phyloP scores from a whole-genome alignment of 257 asterid genomes.

The Lavandula angustifolia region DNA sequence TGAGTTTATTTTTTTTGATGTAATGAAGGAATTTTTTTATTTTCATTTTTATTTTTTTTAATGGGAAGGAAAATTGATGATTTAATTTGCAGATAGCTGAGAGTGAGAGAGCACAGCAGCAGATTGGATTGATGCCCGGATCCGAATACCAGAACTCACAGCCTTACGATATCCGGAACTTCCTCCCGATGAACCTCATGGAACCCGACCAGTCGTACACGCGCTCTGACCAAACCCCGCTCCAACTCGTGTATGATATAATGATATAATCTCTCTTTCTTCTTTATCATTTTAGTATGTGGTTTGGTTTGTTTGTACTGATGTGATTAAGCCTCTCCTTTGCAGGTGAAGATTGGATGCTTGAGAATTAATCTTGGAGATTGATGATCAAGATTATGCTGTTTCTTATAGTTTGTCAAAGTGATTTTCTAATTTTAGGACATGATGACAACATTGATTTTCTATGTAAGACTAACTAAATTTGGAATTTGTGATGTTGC shows the following conservation, averaged over 20 bases:
- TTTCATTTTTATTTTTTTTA: too few relatives aligned
- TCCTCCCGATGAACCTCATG: slow-evolving; percentile 70
- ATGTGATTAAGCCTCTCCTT: background rate
- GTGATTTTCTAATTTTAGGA: slow-evolving; percentile 10
- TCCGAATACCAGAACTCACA: slow-evolving; percentile 50
- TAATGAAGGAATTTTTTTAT: too few relatives aligned
- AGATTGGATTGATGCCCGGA: slow-evolving; percentile 64
- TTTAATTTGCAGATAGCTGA: slow-evolving; percentile 67
- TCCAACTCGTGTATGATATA: slow-evolving; percentile 65
- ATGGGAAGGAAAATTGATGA: too few relatives aligned
- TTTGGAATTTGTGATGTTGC: background rate
- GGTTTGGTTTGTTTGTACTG: background rate
- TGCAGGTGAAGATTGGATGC: slow-evolving; percentile 19
- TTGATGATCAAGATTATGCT: background rate
- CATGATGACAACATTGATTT: background rate
- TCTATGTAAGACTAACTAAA: slow-evolving; percentile 10
- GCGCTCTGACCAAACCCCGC: slow-evolving; percentile 68
- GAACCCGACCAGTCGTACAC: slow-evolving; percentile 70
- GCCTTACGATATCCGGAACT: slow-evolving; percentile 61
- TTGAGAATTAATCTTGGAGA: slow-evolving; percentile 4
- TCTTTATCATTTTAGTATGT: too few relatives aligned
- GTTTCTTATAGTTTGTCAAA: background rate
- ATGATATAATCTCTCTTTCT: too few relatives aligned
- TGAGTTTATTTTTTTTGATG: slow-evolving; percentile 7
- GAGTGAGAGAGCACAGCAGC: slow-evolving; percentile 74